Conservation (phyloP, 2,329 filamentous ascomycete species). For the Fusarium subglutinans region DNA sequence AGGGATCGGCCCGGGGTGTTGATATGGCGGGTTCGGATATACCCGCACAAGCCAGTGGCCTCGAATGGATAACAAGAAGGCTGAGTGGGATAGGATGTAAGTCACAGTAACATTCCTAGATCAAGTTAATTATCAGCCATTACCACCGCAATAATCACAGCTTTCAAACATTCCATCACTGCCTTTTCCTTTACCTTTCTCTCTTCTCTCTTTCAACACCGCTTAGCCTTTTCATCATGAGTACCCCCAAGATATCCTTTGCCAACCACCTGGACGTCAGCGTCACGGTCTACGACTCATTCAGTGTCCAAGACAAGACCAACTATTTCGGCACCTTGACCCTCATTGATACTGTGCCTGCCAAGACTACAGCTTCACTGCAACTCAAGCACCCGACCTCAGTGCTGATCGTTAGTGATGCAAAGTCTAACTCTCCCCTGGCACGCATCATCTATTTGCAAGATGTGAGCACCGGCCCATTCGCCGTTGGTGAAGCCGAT, state of each 20-base stretch:
- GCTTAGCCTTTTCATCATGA: background rate
- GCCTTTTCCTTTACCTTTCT: accelerated
- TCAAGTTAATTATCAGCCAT: background rate
- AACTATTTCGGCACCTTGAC: slow-evolving; percentile 4
- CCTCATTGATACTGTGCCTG: background rate
- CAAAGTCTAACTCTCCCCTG: background rate
- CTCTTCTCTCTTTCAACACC: background rate
- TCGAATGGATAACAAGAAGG: background rate
- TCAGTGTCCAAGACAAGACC: background rate
- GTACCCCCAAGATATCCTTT: background rate
- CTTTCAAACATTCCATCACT: background rate
- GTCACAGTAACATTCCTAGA: background rate
- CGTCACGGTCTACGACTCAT: background rate
- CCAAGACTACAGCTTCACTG: background rate
- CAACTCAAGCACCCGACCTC: background rate
- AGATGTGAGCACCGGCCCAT: background rate
- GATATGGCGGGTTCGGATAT: background rate
- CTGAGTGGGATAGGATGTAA: background rate
- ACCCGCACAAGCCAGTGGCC: background rate
- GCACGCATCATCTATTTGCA: background rate
- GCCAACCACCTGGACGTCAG: background rate
- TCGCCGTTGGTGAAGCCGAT: background rate
- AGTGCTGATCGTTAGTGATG: background rate
- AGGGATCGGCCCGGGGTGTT: background rate
- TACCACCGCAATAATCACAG: background rate